Evolutionary conservation across 495 filamentous ascomycete species (phyloP).

Genomic region (Trichoderma gamsii): DNA sequence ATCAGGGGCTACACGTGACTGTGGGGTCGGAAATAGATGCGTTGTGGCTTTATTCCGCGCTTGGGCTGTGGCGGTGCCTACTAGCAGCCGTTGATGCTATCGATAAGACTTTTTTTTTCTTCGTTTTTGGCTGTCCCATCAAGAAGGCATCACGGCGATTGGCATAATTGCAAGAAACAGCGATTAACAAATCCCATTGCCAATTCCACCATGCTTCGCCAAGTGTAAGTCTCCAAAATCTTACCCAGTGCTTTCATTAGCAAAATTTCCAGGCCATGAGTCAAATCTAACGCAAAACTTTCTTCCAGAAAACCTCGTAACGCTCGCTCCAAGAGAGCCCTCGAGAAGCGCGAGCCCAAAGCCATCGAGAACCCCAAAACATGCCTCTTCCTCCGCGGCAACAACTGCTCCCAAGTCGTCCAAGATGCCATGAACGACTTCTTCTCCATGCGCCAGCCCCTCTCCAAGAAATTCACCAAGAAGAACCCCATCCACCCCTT

Average conservation of each 20-base stretch:
- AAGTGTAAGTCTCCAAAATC: conserved; percentile 25
- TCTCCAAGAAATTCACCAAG: conserved; percentile 83
- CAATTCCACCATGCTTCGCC: conserved; percentile 28
- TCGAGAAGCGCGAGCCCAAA: conserved; percentile 89
- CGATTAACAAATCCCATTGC: not conserved
- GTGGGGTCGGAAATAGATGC: not conserved
- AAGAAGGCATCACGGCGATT: conserved; percentile 1
- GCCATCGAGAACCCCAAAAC: conserved; percentile 78
- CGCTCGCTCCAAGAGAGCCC: conserved; percentile 85
- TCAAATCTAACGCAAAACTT: conserved; percentile 2
- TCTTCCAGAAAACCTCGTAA: conserved; percentile 73
- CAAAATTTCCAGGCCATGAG: not conserved
- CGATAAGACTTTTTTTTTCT: conserved; percentile 15
- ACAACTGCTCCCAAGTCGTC: conserved; percentile 67
- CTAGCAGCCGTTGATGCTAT: conserved; percentile 5
- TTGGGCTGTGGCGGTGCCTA: not conserved
- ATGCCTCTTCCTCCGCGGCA: conserved; percentile 78
- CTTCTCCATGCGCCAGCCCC: conserved; percentile 68
- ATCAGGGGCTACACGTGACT: conserved; percentile 15
- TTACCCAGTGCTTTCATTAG: not conserved
- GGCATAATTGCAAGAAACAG: not conserved
- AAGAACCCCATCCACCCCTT: conserved; percentile 93
- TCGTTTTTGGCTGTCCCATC: not conserved
- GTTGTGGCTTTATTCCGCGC: not conserved
- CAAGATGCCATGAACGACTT: conserved; percentile 79